phyloP scores from a whole-genome alignment of 2,329 filamentous ascomycete species.

The Fusarium hostae region DNA sequence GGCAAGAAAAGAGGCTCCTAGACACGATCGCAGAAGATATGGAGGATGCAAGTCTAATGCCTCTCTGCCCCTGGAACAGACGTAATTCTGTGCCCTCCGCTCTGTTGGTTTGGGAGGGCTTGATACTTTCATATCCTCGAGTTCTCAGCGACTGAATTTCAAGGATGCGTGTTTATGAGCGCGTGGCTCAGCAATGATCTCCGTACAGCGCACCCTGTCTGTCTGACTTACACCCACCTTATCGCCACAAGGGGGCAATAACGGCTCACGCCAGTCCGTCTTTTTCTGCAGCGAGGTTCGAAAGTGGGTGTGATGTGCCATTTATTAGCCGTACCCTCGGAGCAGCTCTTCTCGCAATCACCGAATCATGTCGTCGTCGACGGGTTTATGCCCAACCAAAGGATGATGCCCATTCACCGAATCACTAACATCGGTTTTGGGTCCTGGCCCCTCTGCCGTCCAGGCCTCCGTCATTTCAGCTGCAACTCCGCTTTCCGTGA shows the following conservation, averaged over 20 bases:
- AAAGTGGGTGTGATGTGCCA: slow-evolving; percentile 35
- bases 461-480: slow-evolving; percentile 38
- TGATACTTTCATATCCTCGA: slow-evolving; percentile 33
- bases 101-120: slow-evolving; percentile 26
- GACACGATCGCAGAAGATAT: not conserved
- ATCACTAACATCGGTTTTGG: slow-evolving; percentile 16
- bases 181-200: slow-evolving; percentile 38
- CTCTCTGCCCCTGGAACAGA: not conserved
- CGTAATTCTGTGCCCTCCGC: slow-evolving; percentile 4
- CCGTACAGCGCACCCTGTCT: slow-evolving; percentile 29
- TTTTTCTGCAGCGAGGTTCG: slow-evolving; percentile 30
- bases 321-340: slow-evolving; percentile 18
- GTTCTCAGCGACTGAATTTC: slow-evolving; percentile 3
- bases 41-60: not conserved
- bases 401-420: slow-evolving; percentile 26
- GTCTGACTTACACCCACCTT: slow-evolving; percentile 37
- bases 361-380: slow-evolving; percentile 31
- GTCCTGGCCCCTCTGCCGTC: slow-evolving; percentile 14
- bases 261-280: slow-evolving; percentile 36
- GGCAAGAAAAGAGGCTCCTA: slow-evolving; percentile 14
- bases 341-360: slow-evolving; percentile 6
- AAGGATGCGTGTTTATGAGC: slow-evolving; percentile 35
- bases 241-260: slow-evolving; percentile 36
- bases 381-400: slow-evolving; percentile 18
- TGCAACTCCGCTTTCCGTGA: slow-evolving; percentile 34